Evolutionary conservation across 345 rosid species (phyloP).

Genomic region (Aethionema arabicum): DNA sequence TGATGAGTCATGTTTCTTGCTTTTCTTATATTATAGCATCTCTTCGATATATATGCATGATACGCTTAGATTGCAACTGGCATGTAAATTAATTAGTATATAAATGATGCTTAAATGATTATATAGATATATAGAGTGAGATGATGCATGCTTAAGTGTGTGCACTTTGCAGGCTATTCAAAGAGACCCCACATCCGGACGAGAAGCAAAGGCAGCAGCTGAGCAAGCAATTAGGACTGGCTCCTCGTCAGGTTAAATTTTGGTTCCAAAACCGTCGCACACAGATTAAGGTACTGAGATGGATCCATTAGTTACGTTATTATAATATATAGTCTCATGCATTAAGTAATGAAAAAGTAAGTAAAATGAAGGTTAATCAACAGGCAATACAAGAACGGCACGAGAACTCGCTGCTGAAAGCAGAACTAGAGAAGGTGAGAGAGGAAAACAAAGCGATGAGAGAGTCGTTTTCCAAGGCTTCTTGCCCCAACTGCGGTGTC

Average conservation of each 20-base stretch:
- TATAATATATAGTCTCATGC: not conserved
- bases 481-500: conserved; percentile 84
- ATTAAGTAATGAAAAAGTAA: not conserved
- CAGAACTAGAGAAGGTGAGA: conserved; percentile 80
- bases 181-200: conserved; percentile 98
- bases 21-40: too few relatives aligned
- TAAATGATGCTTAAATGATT: too few relatives aligned
- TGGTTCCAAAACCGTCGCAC: conserved; percentile 99
- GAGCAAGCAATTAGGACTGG: conserved; percentile 91
- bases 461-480: conserved; percentile 65
- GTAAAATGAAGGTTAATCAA: not conserved
- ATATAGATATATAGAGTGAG: too few relatives aligned
- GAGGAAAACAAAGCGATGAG: conserved; percentile 90
- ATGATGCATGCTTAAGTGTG: too few relatives aligned
- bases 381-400: conserved; percentile 98
- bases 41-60: too few relatives aligned
- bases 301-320: not conserved
- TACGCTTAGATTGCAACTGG: too few relatives aligned
- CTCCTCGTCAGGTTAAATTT: conserved; percentile 97
- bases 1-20: too few relatives aligned
- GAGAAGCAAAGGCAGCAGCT: conserved; percentile 96
- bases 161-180: conserved; percentile 65
- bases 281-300: conserved; percentile 71
- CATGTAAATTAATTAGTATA: too few relatives aligned
- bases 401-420: conserved; percentile 78